Base-by-base conservation (phyloP, 108 stramenopile genomes). In the Conticribra weissflogii region DNA sequence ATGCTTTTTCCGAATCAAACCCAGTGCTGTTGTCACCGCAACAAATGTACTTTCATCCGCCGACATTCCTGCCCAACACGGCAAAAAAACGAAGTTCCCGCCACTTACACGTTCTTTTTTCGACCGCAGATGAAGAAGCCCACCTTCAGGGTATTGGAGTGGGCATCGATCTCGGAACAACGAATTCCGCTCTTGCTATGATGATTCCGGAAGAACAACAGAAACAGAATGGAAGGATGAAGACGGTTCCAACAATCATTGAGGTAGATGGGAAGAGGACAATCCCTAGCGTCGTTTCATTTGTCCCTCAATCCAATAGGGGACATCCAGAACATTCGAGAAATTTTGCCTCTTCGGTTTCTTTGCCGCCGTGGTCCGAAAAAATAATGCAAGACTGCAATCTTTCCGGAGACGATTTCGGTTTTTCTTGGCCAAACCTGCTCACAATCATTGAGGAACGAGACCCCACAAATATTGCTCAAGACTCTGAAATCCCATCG, bases 111-210 rank as follows among this genome's bases (percentile, higher is more conserved):
- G n/a, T n/a, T n/a, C n/a, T n/a, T n/a, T n/a, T n/a, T n/a, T n/a
- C n/a, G n/a, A n/a, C n/a, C n/a, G 5, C 36, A 41, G 30, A 57
- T 17, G 55, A 57, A 18, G 72, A 64, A 30, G 34, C 27, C 2
- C 63, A 75, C 52, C 47, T 72, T 62, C 76, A 82, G 23, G 89
- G 81, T n/a, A 90, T 93, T 45, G 89, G 92, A 12, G 91, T 96
- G 17, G 96, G 96, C 18, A 90, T 97, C 54, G 96, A 97, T 70
- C 76, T 97, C 23, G 96, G 95, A 45, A 97, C 97, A 15, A 98
- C 96, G 7, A 89, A 93, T 68, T 93, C 91, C 19, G 94, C 95
- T 16, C 81, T 96, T 19, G 87, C 97, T 25, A 85, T 88, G 54
- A 73, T 97, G 66, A 64, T 84, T 17, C 81, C 80, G 28, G 76